Percentiles rank a stretch among this genome's conserved stretches.
Conservation (phyloP, 2,329 filamentous ascomycete species). For the Fusarium palustre region DNA sequence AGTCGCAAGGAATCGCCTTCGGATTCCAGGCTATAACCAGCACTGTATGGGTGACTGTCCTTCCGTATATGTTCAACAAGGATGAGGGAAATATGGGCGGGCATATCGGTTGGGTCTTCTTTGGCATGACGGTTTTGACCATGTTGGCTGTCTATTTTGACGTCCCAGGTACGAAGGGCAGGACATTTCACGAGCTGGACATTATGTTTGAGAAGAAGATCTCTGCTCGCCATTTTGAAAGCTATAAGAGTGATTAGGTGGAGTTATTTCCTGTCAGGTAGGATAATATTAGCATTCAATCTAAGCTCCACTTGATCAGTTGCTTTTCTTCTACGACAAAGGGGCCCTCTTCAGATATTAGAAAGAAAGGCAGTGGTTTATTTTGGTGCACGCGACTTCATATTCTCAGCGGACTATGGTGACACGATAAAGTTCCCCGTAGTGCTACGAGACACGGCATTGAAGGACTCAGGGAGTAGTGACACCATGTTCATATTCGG, state of each 20-base stretch:
- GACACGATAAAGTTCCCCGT: too few species aligned
- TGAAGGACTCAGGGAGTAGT: too few species aligned
- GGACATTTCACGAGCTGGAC: constrained; percentile 14
- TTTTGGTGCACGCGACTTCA: too few species aligned
- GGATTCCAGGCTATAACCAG: constrained; percentile 3
- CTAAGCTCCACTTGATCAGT: too few species aligned
- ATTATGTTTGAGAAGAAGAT: constrained; percentile 18
- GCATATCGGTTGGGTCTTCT: constrained; percentile 13
- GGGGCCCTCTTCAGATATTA: too few species aligned
- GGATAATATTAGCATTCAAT: too few species aligned
- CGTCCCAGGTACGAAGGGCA: constrained; percentile 15
- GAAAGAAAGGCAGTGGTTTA: too few species aligned
- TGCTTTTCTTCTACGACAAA: too few species aligned
- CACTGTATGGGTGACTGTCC: constrained; percentile 13
- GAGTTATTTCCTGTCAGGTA: neutral
- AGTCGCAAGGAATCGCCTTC: constrained; percentile 16
- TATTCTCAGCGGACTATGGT: too few species aligned
- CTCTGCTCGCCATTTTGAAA: constrained; percentile 5
- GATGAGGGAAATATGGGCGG: constrained; percentile 17
- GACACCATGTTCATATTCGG: too few species aligned
- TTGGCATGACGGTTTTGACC: constrained; percentile 10
- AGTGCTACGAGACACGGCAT: too few species aligned
- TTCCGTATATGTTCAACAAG: constrained; percentile 21
- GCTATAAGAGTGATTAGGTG: neutral
- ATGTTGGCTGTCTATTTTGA: constrained; percentile 13